A percentile compares a stretch with the other conserved stretches of the same genome.
Evolutionary conservation across 306 rosid genomes (phyloP).

Genomic region (Acmispon strigosus): DNA sequence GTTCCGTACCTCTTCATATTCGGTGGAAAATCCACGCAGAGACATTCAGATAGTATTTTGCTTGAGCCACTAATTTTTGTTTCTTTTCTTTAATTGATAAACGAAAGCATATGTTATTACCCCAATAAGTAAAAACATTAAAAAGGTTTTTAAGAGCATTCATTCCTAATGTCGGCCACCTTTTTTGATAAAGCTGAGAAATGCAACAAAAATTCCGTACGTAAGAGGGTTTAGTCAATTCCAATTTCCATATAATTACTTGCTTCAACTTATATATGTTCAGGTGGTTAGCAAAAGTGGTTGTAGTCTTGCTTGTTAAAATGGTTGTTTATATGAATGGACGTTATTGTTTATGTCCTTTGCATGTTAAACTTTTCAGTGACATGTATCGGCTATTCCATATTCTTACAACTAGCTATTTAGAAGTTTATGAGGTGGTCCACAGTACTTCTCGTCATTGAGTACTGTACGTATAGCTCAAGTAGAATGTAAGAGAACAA

Average conservation of each 20-base stretch:
- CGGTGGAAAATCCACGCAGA: conserved; percentile 23
- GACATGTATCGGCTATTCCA: conserved; percentile 16
- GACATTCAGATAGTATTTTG: not conserved
- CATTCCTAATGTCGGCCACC: conserved; percentile 58
- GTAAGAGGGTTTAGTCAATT: conserved; percentile 19
- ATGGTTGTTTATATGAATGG: not conserved
- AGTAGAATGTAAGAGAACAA: not conserved
- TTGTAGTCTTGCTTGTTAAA: conserved; percentile 1
- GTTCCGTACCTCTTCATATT: conserved; percentile 7
- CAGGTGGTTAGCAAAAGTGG: conserved; percentile 5
- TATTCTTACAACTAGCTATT: conserved; percentile 1
- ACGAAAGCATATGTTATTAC: conserved; percentile 13
- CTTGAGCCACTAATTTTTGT: conserved; percentile 19
- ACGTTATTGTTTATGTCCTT: not conserved
- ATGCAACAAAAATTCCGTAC: conserved; percentile 15
- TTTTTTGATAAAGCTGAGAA: conserved; percentile 21
- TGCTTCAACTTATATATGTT: not conserved
- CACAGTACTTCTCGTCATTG: not conserved
- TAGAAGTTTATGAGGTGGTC: not conserved
- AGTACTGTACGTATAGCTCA: not conserved
- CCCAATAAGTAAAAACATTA: conserved; percentile 3
- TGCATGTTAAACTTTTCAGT: conserved; percentile 25
- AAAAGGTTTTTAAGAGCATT: conserved; percentile 15
- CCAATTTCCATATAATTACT: not conserved
- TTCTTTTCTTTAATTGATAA: not conserved